Evolutionary conservation across 768 basidiomycete species (phyloP).

Genomic region (Boletus patriciae): DNA sequence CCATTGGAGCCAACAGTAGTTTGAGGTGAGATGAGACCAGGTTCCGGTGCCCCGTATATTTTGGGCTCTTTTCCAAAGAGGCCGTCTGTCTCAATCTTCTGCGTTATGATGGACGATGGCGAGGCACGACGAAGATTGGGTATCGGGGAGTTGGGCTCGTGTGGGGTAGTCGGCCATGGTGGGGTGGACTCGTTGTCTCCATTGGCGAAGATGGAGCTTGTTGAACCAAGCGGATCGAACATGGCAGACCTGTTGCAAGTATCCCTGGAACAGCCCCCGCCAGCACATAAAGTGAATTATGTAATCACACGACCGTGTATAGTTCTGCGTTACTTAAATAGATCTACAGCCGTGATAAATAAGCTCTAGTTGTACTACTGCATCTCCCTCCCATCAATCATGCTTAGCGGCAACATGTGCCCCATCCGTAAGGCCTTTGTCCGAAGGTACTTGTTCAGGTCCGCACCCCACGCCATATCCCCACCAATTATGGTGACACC

Average conservation of each 20-base stretch:
- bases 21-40: slow-evolving; percentile 77
- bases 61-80: slow-evolving; percentile 78
- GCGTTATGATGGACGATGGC: slow-evolving; percentile 47
- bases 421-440: slow-evolving; percentile 99
- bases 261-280: background rate
- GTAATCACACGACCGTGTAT: slow-evolving; percentile 8
- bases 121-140: slow-evolving; percentile 67
- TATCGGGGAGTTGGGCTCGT: slow-evolving; percentile 66
- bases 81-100: slow-evolving; percentile 54
- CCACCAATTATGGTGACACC: slow-evolving; percentile 85
- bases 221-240: slow-evolving; percentile 73
- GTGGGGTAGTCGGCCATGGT: slow-evolving; percentile 83
- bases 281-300: slow-evolving; percentile 7
- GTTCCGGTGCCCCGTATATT: slow-evolving; percentile 84
- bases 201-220: slow-evolving; percentile 53
- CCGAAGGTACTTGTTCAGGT: slow-evolving; percentile 91
- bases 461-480: slow-evolving; percentile 71
- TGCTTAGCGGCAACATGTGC: slow-evolving; percentile 70
- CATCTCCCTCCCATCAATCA: slow-evolving; percentile 14
- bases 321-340: no score
- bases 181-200: slow-evolving; percentile 46
- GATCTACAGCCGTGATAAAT: no score
- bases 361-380: background rate
- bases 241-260: slow-evolving; percentile 34
- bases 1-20: slow-evolving; percentile 68